These are phyloP conservation scores for Tausonia pullulans DNA, from an alignment of 1,284 basidiomycete genomes.

Conservation along the genomic window DNA sequence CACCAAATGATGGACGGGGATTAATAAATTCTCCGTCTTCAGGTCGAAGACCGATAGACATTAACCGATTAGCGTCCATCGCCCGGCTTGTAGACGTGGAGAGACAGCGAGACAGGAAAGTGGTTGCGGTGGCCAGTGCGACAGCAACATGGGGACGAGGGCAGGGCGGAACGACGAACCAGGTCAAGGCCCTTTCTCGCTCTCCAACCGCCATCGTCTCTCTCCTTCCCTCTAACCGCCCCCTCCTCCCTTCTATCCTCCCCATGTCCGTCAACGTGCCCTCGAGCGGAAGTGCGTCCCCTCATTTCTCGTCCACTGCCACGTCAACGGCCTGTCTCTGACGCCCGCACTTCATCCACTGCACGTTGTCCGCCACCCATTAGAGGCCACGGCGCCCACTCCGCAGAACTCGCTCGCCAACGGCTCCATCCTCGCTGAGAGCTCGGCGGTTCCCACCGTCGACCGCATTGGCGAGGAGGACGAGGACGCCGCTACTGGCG, in stretches of 20 bases:
- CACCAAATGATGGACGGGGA: not conserved
- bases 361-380: not conserved
- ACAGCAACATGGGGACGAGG: too few species aligned
- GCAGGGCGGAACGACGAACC: too few species aligned
- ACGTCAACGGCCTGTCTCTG: not conserved
- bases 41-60: not conserved
- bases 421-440: not conserved
- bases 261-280: too few species aligned
- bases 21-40: not conserved
- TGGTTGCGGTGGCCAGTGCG: too few species aligned
- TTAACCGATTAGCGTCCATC: too few species aligned
- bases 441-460: conserved; percentile 1
- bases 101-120: too few species aligned
- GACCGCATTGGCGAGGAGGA: conserved; percentile 4
- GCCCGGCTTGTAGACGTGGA: too few species aligned
- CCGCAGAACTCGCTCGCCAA: conserved; percentile 8
- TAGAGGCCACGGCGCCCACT: conserved; percentile 4
- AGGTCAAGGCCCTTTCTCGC: too few species aligned
- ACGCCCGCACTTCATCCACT: not conserved
- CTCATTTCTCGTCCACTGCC: not conserved
- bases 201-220: too few species aligned
- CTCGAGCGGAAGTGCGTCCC: too few species aligned
- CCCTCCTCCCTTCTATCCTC: too few species aligned
- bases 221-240: too few species aligned
- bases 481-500: conserved; percentile 18